These are phyloP conservation scores for Clausena lansium DNA, from an alignment of 345 rosid species.

Conservation along the genomic window DNA sequence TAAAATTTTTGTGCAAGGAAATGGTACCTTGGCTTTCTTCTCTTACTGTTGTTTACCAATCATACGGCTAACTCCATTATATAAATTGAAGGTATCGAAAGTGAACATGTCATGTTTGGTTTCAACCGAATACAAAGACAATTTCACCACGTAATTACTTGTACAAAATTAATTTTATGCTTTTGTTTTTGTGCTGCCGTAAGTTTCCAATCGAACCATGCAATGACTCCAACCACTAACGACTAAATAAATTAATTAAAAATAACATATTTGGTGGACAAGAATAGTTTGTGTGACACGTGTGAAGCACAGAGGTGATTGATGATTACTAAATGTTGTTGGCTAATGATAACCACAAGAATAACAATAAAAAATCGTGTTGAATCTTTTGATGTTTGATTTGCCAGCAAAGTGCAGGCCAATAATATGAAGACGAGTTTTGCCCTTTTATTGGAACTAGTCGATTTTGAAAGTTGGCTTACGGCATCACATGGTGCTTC, in stretches of 20 bases:
- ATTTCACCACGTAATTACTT: too few species aligned
- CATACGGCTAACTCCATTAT: too few species aligned
- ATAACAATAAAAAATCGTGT: background rate
- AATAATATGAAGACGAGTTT: background rate
- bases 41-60: too few species aligned
- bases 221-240: background rate
- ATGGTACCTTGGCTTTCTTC: too few species aligned
- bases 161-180: too few species aligned
- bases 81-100: too few species aligned
- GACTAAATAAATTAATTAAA: background rate
- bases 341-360: background rate
- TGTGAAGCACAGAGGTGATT: background rate
- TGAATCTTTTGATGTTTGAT: background rate
- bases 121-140: too few species aligned
- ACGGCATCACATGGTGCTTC: background rate
- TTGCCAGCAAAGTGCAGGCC: background rate
- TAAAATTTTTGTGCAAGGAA: too few species aligned
- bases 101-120: too few species aligned
- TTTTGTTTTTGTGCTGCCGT: too few species aligned
- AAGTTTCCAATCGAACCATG: background rate
- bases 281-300: background rate
- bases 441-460: background rate
- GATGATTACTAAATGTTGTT: background rate
- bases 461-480: background rate
- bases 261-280: slow-evolving; percentile 1